Evolutionary conservation across 75 land plant genomes (phyloP), one percentile per base, ranked within the genome.

Genomic region (Pinus albicaulis): DNA sequence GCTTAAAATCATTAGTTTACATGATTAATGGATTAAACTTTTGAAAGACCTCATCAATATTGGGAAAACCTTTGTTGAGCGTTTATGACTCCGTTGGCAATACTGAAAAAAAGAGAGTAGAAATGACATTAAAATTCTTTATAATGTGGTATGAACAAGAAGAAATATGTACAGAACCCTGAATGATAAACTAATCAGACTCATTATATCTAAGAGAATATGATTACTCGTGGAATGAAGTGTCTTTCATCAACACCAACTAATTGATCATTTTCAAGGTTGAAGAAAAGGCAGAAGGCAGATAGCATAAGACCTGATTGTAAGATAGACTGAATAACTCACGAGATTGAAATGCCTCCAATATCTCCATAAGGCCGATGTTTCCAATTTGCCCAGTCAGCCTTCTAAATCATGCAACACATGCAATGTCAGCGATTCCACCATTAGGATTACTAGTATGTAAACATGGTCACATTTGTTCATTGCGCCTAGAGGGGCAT

Each of bases 311-410:
- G 15, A 55, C 17, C 1, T 48, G 59, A 17, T 53, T 52, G 10
- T 11, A 26, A 23, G 25, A 16, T 31, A 66, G 28, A 16, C 25
- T 22, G 22, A 36, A 14, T 44, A 55, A 83, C 90, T 87, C 58
- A 93, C 99, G 71, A 96, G 92, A 56, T 96, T 91, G 73, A 93
- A 96, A 76, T 94, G 94, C 19, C 89, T 89, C 89, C 86, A 85
- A 84, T 96, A 96, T 83, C 89, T 88, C 96, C 93, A 85, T 59
- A 96, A 66, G 24, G 97, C 94, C 58, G 82, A 90, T 79, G 92
- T 96, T 78, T 92, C 99, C 62, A 96, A 82, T 73, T 94, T 96
- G 85, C 99, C 89, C 0, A 85, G 77, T 96, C 95, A 78, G 93
- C 91, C 28, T 79, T 92, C 99, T 96, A 91, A 73, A 80, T 34